phyloP scores from a whole-genome alignment of 2,329 filamentous ascomycete species.

The Fusarium anguioides region DNA sequence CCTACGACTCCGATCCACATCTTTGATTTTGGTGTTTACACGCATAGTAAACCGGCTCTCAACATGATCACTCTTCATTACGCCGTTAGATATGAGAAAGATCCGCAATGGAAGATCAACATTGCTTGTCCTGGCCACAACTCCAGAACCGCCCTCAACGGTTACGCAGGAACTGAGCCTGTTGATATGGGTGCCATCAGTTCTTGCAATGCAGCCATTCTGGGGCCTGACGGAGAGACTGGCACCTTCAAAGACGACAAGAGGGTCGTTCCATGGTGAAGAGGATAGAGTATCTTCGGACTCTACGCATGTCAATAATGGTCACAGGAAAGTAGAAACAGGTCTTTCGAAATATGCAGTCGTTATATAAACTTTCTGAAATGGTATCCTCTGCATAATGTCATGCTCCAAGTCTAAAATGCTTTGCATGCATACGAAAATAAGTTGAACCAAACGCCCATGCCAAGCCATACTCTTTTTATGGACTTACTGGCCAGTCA shows the following conservation, averaged over 20 bases:
- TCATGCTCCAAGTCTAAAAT: conserved; percentile 29
- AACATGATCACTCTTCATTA: conserved; percentile 36
- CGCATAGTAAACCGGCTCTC: conserved; percentile 32
- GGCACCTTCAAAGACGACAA: conserved; percentile 15
- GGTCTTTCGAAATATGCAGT: conserved; percentile 18
- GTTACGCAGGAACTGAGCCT: conserved; percentile 7
- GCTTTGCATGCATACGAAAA: conserved; percentile 26
- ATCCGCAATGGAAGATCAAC: conserved; percentile 23
- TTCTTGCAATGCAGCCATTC: conserved; percentile 1
- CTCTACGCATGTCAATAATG: background rate
- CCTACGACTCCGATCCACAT: background rate
- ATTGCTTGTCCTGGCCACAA: conserved; percentile 19
- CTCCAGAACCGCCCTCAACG: conserved; percentile 19
- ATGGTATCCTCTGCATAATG: conserved; percentile 37
- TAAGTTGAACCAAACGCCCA: conserved; percentile 33
- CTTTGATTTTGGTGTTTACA: conserved; percentile 17
- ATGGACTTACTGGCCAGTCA: conserved; percentile 14
- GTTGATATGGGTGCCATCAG: conserved; percentile 18
- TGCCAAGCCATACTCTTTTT: conserved; percentile 17
- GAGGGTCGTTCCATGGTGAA: conserved; percentile 18
- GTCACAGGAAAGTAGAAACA: background rate
- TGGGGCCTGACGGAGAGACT: conserved; percentile 11
- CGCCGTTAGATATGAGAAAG: conserved; percentile 15
- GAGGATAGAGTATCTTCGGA: too few species aligned
- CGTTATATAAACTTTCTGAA: conserved; percentile 35